Evolutionary conservation across 2,329 filamentous ascomycete genomes (phyloP).

Genomic region (Xylariaceae sp.): DNA sequence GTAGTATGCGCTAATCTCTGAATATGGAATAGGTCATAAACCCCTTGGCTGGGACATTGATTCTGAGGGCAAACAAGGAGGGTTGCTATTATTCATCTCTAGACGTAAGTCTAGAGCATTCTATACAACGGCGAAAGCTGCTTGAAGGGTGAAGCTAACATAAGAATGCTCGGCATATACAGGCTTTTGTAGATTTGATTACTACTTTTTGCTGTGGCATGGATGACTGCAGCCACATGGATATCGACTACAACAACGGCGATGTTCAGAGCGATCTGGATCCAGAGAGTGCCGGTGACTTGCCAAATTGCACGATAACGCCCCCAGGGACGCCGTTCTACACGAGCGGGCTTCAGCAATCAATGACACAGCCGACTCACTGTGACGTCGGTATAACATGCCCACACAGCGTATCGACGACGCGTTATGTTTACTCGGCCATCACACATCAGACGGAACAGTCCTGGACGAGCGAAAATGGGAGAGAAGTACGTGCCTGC

Average conservation of each 20-base stretch:
- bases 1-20: too few relatives aligned
- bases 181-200: slow-evolving; percentile 17
- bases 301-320: slow-evolving; percentile 10
- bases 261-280: neutral
- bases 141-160: neutral
- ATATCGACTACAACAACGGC: slow-evolving; percentile 7
- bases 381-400: slow-evolving; percentile 9
- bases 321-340: slow-evolving; percentile 1
- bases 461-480: too few relatives aligned
- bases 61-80: slow-evolving; percentile 7
- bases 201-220: slow-evolving; percentile 21
- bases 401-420: too few relatives aligned
- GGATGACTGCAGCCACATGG: slow-evolving; percentile 15
- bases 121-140: too few relatives aligned
- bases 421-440: too few relatives aligned
- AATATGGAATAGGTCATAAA: slow-evolving; percentile 6
- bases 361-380: slow-evolving; percentile 16
- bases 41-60: slow-evolving; percentile 13
- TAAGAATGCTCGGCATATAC: neutral
- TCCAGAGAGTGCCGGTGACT: neutral
- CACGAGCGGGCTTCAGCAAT: slow-evolving; percentile 15
- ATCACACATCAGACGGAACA: too few relatives aligned
- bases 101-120: slow-evolving; percentile 5
- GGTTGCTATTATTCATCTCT: slow-evolving; percentile 21
- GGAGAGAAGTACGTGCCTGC: too few relatives aligned